Base-by-base conservation (phyloP, 306 rosid species). In the Cicer bijugum region DNA sequence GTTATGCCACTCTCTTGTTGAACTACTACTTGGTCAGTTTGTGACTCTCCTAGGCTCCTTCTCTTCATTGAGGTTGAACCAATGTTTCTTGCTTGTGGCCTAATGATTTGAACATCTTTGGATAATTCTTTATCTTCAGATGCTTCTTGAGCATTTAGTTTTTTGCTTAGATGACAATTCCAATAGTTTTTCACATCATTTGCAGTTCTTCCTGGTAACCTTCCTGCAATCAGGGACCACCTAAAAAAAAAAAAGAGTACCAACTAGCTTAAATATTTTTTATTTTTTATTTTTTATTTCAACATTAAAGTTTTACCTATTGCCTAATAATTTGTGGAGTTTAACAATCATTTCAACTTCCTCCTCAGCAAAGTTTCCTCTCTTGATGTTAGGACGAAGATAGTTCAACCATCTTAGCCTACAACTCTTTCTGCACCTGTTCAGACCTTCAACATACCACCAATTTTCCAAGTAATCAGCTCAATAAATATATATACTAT, bases 161-260 rank as follows among this genome's bases (percentile, higher is more conserved):
- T 88, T 10, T 88, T 88, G 12, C 92, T 82, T 55, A 88, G 77
- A 73, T 88, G 90, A 68, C 92, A 88, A 28, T 86, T 88, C 92
- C 92, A 88, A 19, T 80, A 88, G 86, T 88, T 88, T 57, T 88
- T 88, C 60, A 88, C 88, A 59, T 88, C 90, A 14, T 88, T 88
- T 4, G 87, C 92, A 0, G 90, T 88, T 61, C 92, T 88, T 82
- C 92, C 92, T 1, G 92, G 88, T 42, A 88, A 79, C 75, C 88
- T 84, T 39, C 86, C 90, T 6, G 92, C 92, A 39, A 88, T 85
- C 11, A 84, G 19, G 46, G 92, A 88, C 92, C 92, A 88, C 84
- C 92, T 86, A 80, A 67, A 74, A 75, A 51, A 4, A 35, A 17
- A 17, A 17, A 62, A 20, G 0, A 44, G 57, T 14, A 50, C 33